Percentiles rank a stretch among this genome's conserved stretches.
phyloP scores from a whole-genome alignment of 805 yeast genomes.

The Pichia occidentalis region DNA sequence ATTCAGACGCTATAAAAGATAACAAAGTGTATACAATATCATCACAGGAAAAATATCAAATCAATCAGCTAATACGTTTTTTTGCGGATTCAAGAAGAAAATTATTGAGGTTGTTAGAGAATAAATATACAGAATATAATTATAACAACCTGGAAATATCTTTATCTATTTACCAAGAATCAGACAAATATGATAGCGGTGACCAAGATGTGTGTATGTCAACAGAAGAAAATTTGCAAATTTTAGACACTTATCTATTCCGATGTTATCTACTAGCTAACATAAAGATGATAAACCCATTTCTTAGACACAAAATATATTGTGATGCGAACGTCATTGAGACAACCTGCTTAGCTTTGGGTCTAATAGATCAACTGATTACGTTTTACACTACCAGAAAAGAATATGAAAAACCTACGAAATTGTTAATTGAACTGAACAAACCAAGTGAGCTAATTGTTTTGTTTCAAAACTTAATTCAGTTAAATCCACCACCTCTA shows the following conservation, averaged over 20 bases:
- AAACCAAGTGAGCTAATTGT: constrained; percentile 2
- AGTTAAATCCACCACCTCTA: constrained; percentile 33
- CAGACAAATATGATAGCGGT: no score
- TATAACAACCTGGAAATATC: constrained; percentile 44
- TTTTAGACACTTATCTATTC: constrained; percentile 75
- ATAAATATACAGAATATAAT: constrained; percentile 28
- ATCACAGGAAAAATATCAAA: constrained; percentile 6
- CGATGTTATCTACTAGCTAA: constrained; percentile 62
- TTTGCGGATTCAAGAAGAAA: constrained; percentile 50
- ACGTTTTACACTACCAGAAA: constrained; percentile 67
- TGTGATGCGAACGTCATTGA: constrained; percentile 65
- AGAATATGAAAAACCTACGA: constrained; percentile 61
- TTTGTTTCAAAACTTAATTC: constrained; percentile 49
- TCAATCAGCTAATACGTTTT: constrained; percentile 37
- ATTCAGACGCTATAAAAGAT: background rate
- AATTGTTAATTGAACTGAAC: constrained; percentile 40
- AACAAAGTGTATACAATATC: background rate
- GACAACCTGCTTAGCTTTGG: constrained; percentile 39
- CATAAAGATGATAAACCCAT: constrained; percentile 74
- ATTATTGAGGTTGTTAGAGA: constrained; percentile 35
- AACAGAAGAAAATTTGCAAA: constrained; percentile 30
- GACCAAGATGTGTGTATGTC: constrained; percentile 11
- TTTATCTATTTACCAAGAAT: constrained; percentile 33
- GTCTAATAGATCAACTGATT: constrained; percentile 58
- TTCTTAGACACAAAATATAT: constrained; percentile 66